Conservation (phyloP, 2,329 filamentous ascomycete genomes). For the Aurifilum marmelostoma region DNA sequence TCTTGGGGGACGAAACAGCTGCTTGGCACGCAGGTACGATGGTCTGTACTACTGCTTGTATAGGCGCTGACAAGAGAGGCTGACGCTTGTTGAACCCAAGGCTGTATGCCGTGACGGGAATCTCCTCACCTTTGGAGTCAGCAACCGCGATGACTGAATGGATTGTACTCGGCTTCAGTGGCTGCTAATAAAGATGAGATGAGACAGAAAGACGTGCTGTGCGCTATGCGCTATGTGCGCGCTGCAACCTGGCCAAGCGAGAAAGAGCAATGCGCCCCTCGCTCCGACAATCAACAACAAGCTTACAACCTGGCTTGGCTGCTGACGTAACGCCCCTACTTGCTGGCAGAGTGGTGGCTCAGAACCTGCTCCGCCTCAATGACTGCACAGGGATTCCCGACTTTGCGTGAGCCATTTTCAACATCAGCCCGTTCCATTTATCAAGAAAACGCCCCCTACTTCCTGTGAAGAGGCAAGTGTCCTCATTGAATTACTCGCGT, state of each 20-base stretch:
- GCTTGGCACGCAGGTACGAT: slow-evolving; percentile 20
- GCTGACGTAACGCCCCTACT: slow-evolving; percentile 12
- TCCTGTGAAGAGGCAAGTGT: neutral
- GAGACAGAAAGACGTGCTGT: slow-evolving; percentile 1
- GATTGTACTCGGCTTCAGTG: neutral
- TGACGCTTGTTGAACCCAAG: neutral
- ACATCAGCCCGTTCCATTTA: neutral
- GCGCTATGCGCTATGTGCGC: slow-evolving; percentile 5
- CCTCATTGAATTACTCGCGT: neutral
- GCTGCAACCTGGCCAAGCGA: slow-evolving; percentile 5
- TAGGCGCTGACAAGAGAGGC: neutral
- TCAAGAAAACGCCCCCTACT: neutral
- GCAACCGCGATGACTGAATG: neutral
- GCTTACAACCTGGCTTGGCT: slow-evolving; percentile 5
- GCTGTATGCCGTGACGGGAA: slow-evolving; percentile 25
- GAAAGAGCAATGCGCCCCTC: slow-evolving; percentile 1
- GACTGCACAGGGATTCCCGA: neutral
- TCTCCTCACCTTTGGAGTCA: slow-evolving; percentile 12
- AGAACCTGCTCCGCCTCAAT: slow-evolving; percentile 10
- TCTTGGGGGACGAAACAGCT: slow-evolving; percentile 22
- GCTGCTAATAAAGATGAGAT: slow-evolving; percentile 16
- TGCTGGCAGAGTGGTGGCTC: neutral
- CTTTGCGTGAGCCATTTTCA: slow-evolving; percentile 10
- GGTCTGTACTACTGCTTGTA: neutral
- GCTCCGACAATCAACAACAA: neutral